Evolutionary conservation across 1,284 basidiomycete species (phyloP).

Genomic region (Apiotrichum sp.): DNA sequence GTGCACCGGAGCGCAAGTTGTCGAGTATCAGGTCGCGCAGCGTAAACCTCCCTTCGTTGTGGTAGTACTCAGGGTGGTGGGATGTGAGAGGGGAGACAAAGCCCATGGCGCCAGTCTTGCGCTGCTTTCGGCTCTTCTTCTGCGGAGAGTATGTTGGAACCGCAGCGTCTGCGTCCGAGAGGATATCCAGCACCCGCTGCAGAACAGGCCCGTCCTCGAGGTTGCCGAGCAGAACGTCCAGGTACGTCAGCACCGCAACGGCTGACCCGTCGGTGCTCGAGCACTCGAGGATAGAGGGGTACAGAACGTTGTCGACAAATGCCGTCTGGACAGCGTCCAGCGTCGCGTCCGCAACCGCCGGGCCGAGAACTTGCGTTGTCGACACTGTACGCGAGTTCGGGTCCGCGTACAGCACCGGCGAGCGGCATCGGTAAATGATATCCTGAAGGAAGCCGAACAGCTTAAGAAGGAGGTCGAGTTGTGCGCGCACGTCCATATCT

Average conservation of each 20-base stretch:
- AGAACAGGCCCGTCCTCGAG: slow-evolving; percentile 57
- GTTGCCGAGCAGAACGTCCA: slow-evolving; percentile 77
- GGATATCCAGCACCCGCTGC: slow-evolving; percentile 24
- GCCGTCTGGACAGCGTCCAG: slow-evolving; percentile 75
- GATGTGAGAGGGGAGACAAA: slow-evolving; percentile 22
- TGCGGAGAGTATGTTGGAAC: slow-evolving; percentile 7
- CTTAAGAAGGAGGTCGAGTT: slow-evolving; percentile 81
- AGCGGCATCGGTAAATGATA: slow-evolving; percentile 50
- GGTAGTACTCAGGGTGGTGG: slow-evolving; percentile 53
- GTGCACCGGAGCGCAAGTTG: slow-evolving; percentile 63
- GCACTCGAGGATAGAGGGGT: slow-evolving; percentile 89
- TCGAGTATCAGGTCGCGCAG: slow-evolving; percentile 78
- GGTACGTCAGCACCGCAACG: slow-evolving; percentile 91
- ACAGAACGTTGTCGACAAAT: slow-evolving; percentile 87
- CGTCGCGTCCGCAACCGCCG: slow-evolving; percentile 71
- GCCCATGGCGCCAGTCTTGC: slow-evolving; percentile 25
- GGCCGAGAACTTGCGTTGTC: slow-evolving; percentile 53
- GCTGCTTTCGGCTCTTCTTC: slow-evolving; percentile 8
- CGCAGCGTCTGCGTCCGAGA: slow-evolving; percentile 30
- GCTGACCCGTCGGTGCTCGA: slow-evolving; percentile 88
- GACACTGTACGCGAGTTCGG: slow-evolving; percentile 13
- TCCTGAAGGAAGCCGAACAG: slow-evolving; percentile 89
- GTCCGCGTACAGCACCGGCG: slow-evolving; percentile 22
- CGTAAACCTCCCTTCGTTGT: slow-evolving; percentile 75
- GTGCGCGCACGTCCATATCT: slow-evolving; percentile 67